A percentile compares a stretch with the other conserved stretches of the same genome.
Evolutionary conservation across 176 grass and related monocot genomes (phyloP).

Genomic region (Musa schizocarpa): DNA sequence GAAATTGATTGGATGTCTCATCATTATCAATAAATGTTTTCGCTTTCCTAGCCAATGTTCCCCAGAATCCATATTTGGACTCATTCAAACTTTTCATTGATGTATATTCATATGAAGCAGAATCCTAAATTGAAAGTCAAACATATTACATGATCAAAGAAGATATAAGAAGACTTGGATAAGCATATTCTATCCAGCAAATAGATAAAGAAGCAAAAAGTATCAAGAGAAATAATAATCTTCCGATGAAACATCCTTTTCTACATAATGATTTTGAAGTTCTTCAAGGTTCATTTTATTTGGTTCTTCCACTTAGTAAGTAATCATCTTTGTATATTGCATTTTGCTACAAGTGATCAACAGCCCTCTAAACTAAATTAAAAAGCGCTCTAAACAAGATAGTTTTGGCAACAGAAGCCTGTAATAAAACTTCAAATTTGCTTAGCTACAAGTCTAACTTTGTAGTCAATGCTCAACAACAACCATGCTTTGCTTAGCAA

Average conservation of each 20-base stretch:
- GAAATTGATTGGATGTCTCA: conserved; percentile 33
- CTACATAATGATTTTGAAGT: too few relatives aligned
- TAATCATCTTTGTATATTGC: too few relatives aligned
- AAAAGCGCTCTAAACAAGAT: not conserved
- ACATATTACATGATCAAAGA: not conserved
- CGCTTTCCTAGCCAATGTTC: conserved; percentile 66
- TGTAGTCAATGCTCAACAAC: not conserved
- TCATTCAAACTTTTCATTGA: conserved; percentile 89
- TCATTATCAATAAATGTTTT: conserved; percentile 86
- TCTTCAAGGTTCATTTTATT: too few relatives aligned
- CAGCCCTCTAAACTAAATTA: not conserved
- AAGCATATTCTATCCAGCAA: not conserved
- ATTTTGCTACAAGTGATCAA: not conserved
- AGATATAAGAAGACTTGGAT: not conserved
- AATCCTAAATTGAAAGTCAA: conserved; percentile 36
- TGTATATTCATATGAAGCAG: conserved; percentile 52
- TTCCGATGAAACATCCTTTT: too few relatives aligned
- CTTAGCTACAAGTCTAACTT: not conserved
- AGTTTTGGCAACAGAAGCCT: not conserved
- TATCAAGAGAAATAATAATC: not conserved
- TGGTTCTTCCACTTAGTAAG: too few relatives aligned
- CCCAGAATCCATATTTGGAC: conserved; percentile 82
- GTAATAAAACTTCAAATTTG: not conserved
- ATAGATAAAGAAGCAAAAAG: not conserved
- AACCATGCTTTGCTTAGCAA: not conserved